A percentile compares a stretch with the other conserved stretches of the same genome.
phyloP scores from a whole-genome alignment of 108 stramenopile species.

The Cyclotella cryptica region DNA sequence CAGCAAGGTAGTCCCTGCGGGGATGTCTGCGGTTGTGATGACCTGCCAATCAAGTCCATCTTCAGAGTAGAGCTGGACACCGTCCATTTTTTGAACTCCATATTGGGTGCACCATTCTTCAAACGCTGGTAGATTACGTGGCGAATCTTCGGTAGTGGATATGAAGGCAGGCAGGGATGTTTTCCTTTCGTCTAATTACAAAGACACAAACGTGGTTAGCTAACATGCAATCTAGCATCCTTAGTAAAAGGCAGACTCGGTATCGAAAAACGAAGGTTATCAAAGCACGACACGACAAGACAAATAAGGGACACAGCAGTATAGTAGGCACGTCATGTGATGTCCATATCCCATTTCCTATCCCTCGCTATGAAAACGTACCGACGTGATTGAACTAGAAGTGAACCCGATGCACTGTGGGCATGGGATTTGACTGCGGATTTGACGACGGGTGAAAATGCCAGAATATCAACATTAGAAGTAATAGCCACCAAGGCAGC shows the following conservation, averaged over 20 bases:
- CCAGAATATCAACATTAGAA: not conserved
- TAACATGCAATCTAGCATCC: not conserved
- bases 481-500: not conserved
- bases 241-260: not conserved
- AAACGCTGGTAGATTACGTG: conserved; percentile 34
- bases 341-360: no score
- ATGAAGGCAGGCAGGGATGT: not conserved
- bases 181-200: not conserved
- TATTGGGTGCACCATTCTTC: conserved; percentile 44
- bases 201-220: not conserved
- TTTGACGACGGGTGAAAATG: not conserved
- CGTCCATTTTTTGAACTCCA: conserved; percentile 50
- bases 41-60: conserved; percentile 44
- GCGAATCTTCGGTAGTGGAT: conserved; percentile 28
- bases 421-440: conserved; percentile 2
- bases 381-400: no score
- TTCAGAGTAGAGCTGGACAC: conserved; percentile 50
- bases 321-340: no score
- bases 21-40: conserved; percentile 50
- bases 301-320: no score
- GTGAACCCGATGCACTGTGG: not conserved
- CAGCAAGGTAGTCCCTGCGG: conserved; percentile 48
- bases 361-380: no score
- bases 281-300: no score
- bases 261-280: not conserved